phyloP scores from a whole-genome alignment of 257 asterid species.

The Petunia secreta region DNA sequence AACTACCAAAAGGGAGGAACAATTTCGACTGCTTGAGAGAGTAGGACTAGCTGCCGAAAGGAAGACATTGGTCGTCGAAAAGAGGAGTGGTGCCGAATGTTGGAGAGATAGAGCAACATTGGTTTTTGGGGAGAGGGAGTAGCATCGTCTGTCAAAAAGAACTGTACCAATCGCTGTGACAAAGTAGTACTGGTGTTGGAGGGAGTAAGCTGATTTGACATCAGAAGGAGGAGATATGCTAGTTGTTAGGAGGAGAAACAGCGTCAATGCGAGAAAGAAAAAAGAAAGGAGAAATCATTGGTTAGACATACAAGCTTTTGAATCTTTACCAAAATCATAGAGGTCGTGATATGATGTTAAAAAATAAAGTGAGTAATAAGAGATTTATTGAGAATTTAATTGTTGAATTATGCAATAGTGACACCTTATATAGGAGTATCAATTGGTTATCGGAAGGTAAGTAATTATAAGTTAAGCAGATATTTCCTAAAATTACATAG shows the following conservation, averaged over 20 bases:
- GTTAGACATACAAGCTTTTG: not conserved
- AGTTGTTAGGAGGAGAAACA: not conserved
- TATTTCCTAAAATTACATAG: too few species aligned
- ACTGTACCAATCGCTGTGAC: not conserved
- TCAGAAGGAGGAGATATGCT: not conserved
- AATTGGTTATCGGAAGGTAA: too few species aligned
- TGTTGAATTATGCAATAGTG: slow-evolving; percentile 5
- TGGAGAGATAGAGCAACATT: not conserved
- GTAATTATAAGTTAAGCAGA: too few species aligned
- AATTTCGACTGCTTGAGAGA: not conserved
- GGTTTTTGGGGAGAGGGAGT: not conserved
- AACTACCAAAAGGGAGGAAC: not conserved
- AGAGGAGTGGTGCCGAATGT: not conserved
- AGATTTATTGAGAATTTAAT: not conserved
- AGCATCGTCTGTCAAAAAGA: not conserved
- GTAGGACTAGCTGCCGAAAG: not conserved
- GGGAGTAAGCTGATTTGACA: not conserved
- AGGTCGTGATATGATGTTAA: not conserved
- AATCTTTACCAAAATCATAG: slow-evolving; percentile 7
- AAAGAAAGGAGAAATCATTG: not conserved
- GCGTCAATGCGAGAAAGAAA: not conserved
- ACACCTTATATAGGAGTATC: not conserved
- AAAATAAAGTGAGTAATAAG: not conserved
- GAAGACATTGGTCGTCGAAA: not conserved
- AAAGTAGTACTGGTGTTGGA: not conserved